phyloP scores from a whole-genome alignment of 371 early-diverging fungal genomes.

The Apophysomyces sp. region DNA sequence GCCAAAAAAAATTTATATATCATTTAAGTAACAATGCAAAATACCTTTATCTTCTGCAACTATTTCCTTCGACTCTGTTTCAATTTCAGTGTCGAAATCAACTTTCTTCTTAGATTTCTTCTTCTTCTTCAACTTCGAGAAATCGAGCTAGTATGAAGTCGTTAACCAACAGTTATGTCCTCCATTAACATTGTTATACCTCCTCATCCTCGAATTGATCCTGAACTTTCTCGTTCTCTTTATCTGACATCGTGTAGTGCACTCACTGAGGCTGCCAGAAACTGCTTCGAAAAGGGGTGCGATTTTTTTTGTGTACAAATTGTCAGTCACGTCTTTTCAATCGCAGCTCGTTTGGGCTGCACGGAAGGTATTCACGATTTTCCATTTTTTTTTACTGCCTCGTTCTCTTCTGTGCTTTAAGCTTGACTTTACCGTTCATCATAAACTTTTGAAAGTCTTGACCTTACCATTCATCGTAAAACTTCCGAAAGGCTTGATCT shows the following conservation, averaged over 20 bases:
- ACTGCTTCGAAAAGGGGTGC: no score
- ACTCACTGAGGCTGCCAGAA: no score
- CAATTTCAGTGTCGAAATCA: conserved; percentile 41
- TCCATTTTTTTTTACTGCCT: no score
- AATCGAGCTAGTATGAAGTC: conserved; percentile 32
- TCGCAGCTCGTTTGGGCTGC: no score
- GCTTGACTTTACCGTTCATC: no score
- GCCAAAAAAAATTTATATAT: not conserved
- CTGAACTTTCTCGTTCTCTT: conserved; percentile 45
- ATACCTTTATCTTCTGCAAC: conserved; percentile 21
- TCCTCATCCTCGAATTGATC: conserved; percentile 51
- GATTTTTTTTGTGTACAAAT: not conserved
- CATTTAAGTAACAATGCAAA: not conserved
- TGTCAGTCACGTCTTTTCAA: not conserved
- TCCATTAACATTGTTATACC: conserved; percentile 8
- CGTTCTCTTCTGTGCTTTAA: no score
- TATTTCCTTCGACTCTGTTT: conserved; percentile 22
- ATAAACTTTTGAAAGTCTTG: no score
- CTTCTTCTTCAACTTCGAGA: conserved; percentile 55
- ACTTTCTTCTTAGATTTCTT: conserved; percentile 60
- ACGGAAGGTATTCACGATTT: no score
- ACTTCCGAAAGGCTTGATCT: no score
- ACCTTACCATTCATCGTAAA: no score
- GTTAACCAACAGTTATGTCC: not conserved
- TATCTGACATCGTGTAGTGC: conserved; percentile 39